Conservation (phyloP, 208 protist species). For the Herpetomonas samuelpessoai region DNA sequence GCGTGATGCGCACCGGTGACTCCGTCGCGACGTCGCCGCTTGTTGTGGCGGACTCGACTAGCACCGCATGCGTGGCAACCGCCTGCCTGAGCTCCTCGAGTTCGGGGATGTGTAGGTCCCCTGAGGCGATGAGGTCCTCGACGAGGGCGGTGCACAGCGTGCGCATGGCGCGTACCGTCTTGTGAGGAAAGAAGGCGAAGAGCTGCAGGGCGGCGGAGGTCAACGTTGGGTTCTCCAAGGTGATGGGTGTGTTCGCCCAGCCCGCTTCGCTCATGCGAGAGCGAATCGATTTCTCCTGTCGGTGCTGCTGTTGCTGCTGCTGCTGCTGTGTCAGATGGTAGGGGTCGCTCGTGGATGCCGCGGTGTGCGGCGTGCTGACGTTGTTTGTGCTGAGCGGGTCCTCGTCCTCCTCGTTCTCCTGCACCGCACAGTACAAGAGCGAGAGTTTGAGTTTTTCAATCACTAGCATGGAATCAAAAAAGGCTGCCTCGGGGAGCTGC, state of each 20-base stretch:
- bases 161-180: conserved; percentile 22
- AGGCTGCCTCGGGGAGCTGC: conserved; percentile 43
- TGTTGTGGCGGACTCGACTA: conserved; percentile 6
- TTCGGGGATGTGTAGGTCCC: conserved; percentile 14
- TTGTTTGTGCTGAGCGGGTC: neutral
- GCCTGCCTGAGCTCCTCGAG: conserved; percentile 8
- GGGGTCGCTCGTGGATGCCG: neutral
- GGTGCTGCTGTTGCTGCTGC: neutral
- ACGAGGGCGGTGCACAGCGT: conserved; percentile 26
- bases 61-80: neutral
- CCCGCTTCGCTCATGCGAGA: neutral
- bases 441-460: conserved; percentile 46
- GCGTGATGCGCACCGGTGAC: neutral
- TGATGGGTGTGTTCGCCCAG: neutral
- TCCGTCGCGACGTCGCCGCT: conserved; percentile 6
- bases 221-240: conserved; percentile 11
- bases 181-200: conserved; percentile 36
- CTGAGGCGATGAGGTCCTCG: conserved; percentile 22
- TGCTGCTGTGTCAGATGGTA: neutral
- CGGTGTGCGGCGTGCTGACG: no score
- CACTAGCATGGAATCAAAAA: conserved; percentile 39
- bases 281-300: neutral
- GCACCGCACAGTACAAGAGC: conserved; percentile 21
- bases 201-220: conserved; percentile 29
- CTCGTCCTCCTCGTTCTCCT: conserved; percentile 6